Evolutionary conservation across 176 grass and related monocot species (phyloP).

Genomic region (Zea luxurians): DNA sequence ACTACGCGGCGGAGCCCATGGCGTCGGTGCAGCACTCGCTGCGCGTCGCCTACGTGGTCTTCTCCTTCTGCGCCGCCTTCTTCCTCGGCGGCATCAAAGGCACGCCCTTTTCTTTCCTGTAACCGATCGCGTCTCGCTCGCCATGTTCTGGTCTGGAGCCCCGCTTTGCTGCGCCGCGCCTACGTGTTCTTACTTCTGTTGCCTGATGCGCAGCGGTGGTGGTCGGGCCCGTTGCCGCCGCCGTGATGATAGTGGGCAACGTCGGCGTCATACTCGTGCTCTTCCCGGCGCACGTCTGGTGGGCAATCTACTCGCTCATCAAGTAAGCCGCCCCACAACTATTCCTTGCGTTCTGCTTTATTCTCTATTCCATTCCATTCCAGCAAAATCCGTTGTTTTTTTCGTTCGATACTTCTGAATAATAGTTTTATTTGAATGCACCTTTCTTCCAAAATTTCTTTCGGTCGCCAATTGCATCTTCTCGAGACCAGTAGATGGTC

Average conservation of each 20-base stretch:
- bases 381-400: not conserved
- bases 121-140: not conserved
- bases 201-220: constrained; percentile 59
- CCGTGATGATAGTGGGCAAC: constrained; percentile 75
- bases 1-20: constrained; percentile 59
- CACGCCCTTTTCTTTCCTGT: constrained; percentile 9
- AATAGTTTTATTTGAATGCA: not conserved
- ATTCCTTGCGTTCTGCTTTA: not conserved
- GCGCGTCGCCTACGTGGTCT: constrained; percentile 65
- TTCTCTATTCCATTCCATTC: not conserved
- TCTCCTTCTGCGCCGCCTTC: constrained; percentile 85
- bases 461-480: not conserved
- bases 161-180: not conserved
- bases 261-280: constrained; percentile 72
- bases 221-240: constrained; percentile 76
- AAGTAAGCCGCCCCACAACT: constrained; percentile 45
- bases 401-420: not conserved
- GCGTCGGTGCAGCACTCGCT: constrained; percentile 47
- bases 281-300: constrained; percentile 82
- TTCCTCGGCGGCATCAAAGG: constrained; percentile 93
- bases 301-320: constrained; percentile 82
- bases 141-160: not conserved
- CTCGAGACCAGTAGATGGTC: not conserved
- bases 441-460: not conserved
- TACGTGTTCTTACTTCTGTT: constrained; percentile 4